Evolutionary conservation across 371 early-diverging fungal species (phyloP).

Genomic region (Mortierella sp.): DNA sequence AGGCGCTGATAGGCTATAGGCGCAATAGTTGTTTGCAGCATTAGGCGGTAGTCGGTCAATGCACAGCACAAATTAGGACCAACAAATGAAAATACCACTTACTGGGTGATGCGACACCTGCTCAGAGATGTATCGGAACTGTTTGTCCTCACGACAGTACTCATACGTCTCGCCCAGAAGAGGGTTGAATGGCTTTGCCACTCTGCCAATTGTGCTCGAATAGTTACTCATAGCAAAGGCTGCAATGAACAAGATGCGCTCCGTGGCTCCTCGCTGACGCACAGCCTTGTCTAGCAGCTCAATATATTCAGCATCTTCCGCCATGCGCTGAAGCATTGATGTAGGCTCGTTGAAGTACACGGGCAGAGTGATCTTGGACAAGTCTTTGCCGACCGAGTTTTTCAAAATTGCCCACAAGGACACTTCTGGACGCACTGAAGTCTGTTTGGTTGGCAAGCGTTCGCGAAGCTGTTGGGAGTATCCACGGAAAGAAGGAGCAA

Average conservation of each 20-base stretch:
- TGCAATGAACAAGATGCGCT: constrained; percentile 79
- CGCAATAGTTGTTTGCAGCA: too few relatives aligned
- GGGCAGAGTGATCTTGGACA: constrained; percentile 82
- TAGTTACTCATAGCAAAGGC: constrained; percentile 90
- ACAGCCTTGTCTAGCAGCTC: constrained; percentile 79
- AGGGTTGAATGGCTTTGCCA: constrained; percentile 90
- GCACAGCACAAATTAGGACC: too few relatives aligned
- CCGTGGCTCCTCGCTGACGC: constrained; percentile 62
- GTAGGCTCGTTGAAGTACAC: constrained; percentile 91
- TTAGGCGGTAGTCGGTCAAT: too few relatives aligned
- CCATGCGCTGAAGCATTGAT: constrained; percentile 83
- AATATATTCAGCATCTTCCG: constrained; percentile 86
- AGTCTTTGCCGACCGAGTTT: constrained; percentile 86
- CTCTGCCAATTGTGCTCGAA: constrained; percentile 77
- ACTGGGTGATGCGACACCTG: constrained; percentile 89
- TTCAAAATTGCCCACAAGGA: constrained; percentile 81
- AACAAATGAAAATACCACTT: constrained; percentile 45
- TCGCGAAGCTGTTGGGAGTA: constrained; percentile 54
- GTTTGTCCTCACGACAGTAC: constrained; percentile 80
- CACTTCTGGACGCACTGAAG: constrained; percentile 57
- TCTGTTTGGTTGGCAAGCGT: constrained; percentile 62
- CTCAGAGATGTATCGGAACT: constrained; percentile 82
- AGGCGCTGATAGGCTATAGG: constrained; percentile 86
- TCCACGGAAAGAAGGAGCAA: constrained; percentile 56
- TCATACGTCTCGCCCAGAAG: constrained; percentile 90